Conservation (phyloP, 495 filamentous ascomycete genomes). For the Penicillium ochrochloron region DNA sequence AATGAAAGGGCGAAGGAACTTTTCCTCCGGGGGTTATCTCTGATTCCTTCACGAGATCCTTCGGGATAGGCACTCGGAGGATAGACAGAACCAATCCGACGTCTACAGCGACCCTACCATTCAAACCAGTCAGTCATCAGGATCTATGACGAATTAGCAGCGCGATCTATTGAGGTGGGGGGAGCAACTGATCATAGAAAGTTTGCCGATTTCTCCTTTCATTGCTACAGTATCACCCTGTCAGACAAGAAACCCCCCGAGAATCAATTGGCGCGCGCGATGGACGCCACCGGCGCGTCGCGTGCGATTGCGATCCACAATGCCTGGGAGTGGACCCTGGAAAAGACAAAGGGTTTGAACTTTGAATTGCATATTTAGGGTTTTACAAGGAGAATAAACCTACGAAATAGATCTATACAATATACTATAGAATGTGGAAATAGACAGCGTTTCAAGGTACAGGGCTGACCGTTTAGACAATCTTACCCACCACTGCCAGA, state of each 20-base stretch:
- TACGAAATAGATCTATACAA: neutral
- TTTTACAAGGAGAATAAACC: neutral
- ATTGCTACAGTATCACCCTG: conserved; percentile 21
- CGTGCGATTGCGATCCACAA: conserved; percentile 11
- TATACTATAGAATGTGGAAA: neutral
- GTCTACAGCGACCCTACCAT: neutral
- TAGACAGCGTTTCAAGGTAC: neutral
- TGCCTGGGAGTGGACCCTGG: neutral
- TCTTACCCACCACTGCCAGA: neutral
- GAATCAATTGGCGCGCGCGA: conserved; percentile 9
- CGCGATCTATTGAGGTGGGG: neutral
- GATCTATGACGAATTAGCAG: conserved; percentile 1
- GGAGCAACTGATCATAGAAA: neutral
- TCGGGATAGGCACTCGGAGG: neutral
- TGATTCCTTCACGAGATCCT: conserved; percentile 4
- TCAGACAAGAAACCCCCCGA: conserved; percentile 12
- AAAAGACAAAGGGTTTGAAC: neutral
- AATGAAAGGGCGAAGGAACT: neutral
- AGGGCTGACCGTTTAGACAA: neutral
- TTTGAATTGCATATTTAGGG: too few species aligned
- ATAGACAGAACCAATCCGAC: neutral
- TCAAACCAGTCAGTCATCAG: neutral
- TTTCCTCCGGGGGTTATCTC: neutral
- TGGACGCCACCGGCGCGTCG: conserved; percentile 12
- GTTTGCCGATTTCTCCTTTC: neutral